Base-by-base conservation (phyloP, 169 alveolate genomes). In the Miamiensis avidus region DNA sequence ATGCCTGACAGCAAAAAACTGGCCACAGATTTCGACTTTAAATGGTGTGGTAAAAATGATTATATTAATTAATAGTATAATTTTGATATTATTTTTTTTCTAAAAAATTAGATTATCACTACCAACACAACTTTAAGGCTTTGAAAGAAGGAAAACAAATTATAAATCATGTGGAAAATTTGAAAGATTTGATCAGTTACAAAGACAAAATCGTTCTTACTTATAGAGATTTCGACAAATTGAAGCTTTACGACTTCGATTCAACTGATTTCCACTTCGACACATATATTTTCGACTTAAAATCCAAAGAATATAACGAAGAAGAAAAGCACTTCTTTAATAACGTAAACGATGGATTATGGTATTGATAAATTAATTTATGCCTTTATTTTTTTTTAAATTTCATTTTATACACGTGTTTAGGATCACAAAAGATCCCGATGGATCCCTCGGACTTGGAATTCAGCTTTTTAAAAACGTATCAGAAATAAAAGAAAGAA, bases 401-500 rank as follows among this genome's bases (percentile, higher is more conserved):
- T 49, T 49, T 49, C 20, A 49, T 11, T 49, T 49, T 11, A 49
- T 73, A 4, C n/a, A n/a, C 15, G 1, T n/a, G 6, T 73, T 73
- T 73, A n/a, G 76, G 76, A 73, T 73, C 20, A 29, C 76, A 15
- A 73, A 73, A 73, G 31, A 73, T 73, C 76, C 76, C 6, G 31
- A 73, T n/a, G 76, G 76, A 15, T n/a, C 76, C 6, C 26, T 73
- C 20, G 76, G 76, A 73, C 6, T n/a, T 15, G 76, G 31, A 15
- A 73, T 73, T n/a, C 6, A 73, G 26, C 1, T 73, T n/a, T 73
- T 73, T 26, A 73, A 73, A 73, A 26, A 73, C 26, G 11, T 73
- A 15, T 15, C 6, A 15, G 76, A 15, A 15, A 15, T 73, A 73
- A 73, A 73, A 26, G 30, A 73, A n/a, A n/a, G 26, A 15, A 73